A percentile compares a stretch with the other conserved stretches of the same genome.
These are phyloP conservation scores for Plenodomus biglobosus DNA, from an alignment of 2,329 filamentous ascomycete genomes.

Conservation along the genomic window DNA sequence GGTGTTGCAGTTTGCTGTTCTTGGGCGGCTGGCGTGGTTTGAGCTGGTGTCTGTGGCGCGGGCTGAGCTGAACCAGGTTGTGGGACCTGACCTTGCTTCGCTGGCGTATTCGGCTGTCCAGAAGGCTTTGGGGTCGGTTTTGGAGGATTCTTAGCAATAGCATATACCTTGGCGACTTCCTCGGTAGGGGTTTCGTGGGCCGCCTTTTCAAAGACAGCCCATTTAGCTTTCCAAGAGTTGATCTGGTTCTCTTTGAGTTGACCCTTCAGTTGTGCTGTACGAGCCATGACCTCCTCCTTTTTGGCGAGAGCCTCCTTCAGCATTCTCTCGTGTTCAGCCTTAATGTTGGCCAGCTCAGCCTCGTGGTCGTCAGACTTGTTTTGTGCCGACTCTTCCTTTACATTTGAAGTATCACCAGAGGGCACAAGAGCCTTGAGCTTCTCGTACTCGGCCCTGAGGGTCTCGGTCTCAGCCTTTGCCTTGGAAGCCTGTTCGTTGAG, in stretches of 20 bases:
- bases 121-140: constrained; percentile 47
- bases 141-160: constrained; percentile 69
- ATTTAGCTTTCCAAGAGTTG: constrained; percentile 66
- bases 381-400: constrained; percentile 17
- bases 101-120: constrained; percentile 21
- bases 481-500: not conserved
- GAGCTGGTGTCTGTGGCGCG: constrained; percentile 7
- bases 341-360: constrained; percentile 21
- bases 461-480: constrained; percentile 11
- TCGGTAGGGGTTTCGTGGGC: constrained; percentile 82
- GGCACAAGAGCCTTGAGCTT: constrained; percentile 15
- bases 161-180: constrained; percentile 83
- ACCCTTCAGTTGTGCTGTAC: constrained; percentile 63
- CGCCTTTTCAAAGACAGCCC: constrained; percentile 77
- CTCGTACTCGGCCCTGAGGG: constrained; percentile 9
- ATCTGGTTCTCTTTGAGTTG: constrained; percentile 70
- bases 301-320: constrained; percentile 40
- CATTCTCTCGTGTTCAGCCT: constrained; percentile 43
- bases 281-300: constrained; percentile 57
- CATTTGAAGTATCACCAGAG: constrained; percentile 6
- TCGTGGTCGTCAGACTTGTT: constrained; percentile 14
- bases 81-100: constrained; percentile 11
- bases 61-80: constrained; percentile 9
- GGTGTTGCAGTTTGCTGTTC: constrained; percentile 14
- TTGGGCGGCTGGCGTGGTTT: constrained; percentile 12